These are phyloP conservation scores for Capsicum rhomboideum DNA, from an alignment of 257 asterid species.

Conservation along the genomic window DNA sequence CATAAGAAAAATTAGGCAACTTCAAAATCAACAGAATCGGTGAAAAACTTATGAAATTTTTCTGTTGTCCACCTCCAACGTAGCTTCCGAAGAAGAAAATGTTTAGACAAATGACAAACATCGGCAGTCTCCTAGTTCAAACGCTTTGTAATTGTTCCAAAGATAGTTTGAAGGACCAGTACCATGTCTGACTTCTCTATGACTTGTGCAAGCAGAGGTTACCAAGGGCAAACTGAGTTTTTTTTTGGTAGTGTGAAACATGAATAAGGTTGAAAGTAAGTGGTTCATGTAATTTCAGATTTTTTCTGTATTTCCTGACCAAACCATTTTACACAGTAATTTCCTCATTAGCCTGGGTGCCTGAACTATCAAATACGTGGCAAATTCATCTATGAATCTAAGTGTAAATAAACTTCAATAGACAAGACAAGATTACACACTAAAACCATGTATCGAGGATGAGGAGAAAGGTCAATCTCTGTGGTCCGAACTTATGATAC, in stretches of 20 bases:
- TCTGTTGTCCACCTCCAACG: background rate
- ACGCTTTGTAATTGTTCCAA: background rate
- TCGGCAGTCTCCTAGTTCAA: background rate
- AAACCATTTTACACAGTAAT: background rate
- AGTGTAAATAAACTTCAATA: background rate
- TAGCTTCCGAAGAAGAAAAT: background rate
- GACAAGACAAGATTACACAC: background rate
- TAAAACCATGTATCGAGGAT: background rate
- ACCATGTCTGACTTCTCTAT: background rate
- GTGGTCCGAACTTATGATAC: background rate
- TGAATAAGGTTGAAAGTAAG: background rate
- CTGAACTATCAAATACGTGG: background rate
- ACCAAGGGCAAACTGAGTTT: background rate
- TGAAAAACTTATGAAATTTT: background rate
- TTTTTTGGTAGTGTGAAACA: background rate
- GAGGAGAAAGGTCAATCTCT: background rate
- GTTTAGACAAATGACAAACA: background rate
- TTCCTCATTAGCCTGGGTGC: background rate
- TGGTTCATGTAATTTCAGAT: background rate
- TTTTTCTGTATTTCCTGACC: background rate
- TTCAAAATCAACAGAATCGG: background rate
- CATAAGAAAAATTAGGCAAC: background rate
- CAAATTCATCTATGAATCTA: background rate
- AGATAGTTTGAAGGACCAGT: background rate
- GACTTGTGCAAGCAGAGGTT: background rate